Evolutionary conservation across 768 basidiomycete genomes (phyloP), one percentile per base, ranked within the genome.

Genomic region (Coprinopsis strossmayeri): DNA sequence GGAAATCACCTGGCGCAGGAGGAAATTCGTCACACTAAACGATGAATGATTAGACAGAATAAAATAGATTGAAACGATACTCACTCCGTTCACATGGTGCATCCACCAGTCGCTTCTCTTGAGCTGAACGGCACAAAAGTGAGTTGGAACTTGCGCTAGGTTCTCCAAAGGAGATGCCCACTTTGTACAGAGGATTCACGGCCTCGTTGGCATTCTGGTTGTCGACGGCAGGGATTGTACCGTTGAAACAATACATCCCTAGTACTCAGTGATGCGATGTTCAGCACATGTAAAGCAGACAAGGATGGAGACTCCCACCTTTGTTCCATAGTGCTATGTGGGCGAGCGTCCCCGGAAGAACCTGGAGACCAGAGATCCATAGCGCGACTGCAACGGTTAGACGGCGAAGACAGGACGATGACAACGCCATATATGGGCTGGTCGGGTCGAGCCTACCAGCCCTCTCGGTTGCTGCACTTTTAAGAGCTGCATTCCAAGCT

Each of bases 1-100:
- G 64, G 50, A 72, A 73, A 42, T 67, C 67, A 1, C 69, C 72
- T 17, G 61, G 56, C 3, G 58, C 65, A 1, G 73, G 73, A 3
- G 73, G 73, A 52, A 74, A 72, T 51, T 69, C 59, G 50, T 74
- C 71, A 51, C 73, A 74, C 72, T 73, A 2, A 13, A 11, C 9
- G 23, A 13, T 25, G 18, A 45, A 34, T 20, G 18, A 45, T n/a
- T 28, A 38, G 15, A 9, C 11, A 7, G 32, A 10, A 17, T n/a
- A 18, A 27, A 17, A n/a, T 13, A 27, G 15, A 7, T 3, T 25
- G n/a, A n/a, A 15, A 21, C n/a, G n/a, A 37, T 12, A 30, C 5
- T 18, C 10, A 50, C 49, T 43, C 20, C 30, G 39, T 71, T 61
- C 21, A 57, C 49, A 51, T 71, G 69, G 57, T 72, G 70, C 48